Percentiles rank a stretch among this genome's conserved stretches.
Evolutionary conservation across 352 stramenopile species (phyloP).

Genomic region (Lagenidium sp.): DNA sequence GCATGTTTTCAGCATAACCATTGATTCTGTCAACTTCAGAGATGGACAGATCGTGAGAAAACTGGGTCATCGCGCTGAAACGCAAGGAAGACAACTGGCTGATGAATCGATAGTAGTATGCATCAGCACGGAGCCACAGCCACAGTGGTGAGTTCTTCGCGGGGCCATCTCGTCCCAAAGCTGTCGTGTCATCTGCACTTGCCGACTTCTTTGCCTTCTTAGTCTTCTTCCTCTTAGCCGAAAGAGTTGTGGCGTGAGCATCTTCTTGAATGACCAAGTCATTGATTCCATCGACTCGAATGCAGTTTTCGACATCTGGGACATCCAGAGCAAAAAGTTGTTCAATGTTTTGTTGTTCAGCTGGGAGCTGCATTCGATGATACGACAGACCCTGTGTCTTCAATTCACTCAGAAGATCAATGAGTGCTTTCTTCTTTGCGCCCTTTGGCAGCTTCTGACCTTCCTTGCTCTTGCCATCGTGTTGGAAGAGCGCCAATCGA

Average conservation of each 20-base stretch:
- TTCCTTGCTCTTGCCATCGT: constrained; percentile 55
- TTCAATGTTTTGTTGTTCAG: constrained; percentile 70
- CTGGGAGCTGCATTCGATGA: constrained; percentile 63
- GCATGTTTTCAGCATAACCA: constrained; percentile 87
- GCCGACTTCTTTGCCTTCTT: constrained; percentile 17
- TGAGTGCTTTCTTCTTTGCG: constrained; percentile 96
- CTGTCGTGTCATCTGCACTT: constrained; percentile 1
- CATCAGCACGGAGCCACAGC: constrained; percentile 79
- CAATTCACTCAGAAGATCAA: constrained; percentile 91
- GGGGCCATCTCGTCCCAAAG: neutral
- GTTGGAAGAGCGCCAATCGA: constrained; percentile 80
- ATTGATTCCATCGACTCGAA: constrained; percentile 52
- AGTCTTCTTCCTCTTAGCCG: constrained; percentile 15
- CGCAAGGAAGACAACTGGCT: constrained; percentile 69
- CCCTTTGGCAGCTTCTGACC: constrained; percentile 85
- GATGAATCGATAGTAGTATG: constrained; percentile 87
- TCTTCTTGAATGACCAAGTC: constrained; percentile 25
- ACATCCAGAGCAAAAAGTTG: constrained; percentile 79
- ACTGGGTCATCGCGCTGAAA: constrained; percentile 70
- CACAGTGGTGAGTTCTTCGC: constrained; percentile 60
- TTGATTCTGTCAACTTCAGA: constrained; percentile 83
- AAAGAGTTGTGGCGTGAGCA: constrained; percentile 15
- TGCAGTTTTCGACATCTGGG: constrained; percentile 73
- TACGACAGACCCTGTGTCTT: constrained; percentile 79
- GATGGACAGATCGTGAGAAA: constrained; percentile 78